These are phyloP conservation scores for Pulveroboletus frians DNA, from an alignment of 768 basidiomycete genomes.

Conservation along the genomic window DNA sequence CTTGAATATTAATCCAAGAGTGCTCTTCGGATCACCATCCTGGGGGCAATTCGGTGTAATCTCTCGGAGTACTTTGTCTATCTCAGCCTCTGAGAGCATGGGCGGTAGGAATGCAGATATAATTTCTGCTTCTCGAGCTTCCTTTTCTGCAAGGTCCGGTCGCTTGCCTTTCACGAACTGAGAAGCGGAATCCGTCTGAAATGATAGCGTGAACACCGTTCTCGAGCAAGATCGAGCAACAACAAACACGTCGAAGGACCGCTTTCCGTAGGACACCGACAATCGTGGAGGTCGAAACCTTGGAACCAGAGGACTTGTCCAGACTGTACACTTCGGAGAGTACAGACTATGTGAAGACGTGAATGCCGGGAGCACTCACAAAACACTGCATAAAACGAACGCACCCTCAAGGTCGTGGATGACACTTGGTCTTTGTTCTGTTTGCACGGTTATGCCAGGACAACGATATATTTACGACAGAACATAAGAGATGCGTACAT, in stretches of 20 bases:
- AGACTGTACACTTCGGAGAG: conserved; percentile 64
- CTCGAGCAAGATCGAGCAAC: neutral
- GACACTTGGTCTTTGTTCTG: conserved; percentile 54
- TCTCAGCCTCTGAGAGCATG: conserved; percentile 47
- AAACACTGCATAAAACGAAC: conserved; percentile 13
- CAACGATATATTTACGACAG: neutral
- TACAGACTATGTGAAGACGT: conserved; percentile 43
- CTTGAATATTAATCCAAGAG: conserved; percentile 51
- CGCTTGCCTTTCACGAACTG: conserved; percentile 56
- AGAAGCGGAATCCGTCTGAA: conserved; percentile 53
- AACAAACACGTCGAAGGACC: conserved; percentile 51
- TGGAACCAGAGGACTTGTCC: conserved; percentile 50
- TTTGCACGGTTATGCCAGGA: conserved; percentile 1
- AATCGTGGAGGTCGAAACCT: conserved; percentile 45
- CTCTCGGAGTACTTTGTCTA: conserved; percentile 47
- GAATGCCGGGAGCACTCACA: neutral
- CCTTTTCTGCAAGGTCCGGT: conserved; percentile 60
- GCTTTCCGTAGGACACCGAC: conserved; percentile 55
- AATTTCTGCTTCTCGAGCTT: conserved; percentile 51
- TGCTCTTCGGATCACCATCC: conserved; percentile 19
- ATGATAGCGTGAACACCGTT: conserved; percentile 6
- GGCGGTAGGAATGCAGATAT: conserved; percentile 57
- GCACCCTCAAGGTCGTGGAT: conserved; percentile 55
- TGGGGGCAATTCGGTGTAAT: conserved; percentile 30
- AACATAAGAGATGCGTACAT: neutral